These are phyloP conservation scores for Cyberlindnera xylosilytica DNA, from an alignment of 805 yeast species.

Conservation along the genomic window DNA sequence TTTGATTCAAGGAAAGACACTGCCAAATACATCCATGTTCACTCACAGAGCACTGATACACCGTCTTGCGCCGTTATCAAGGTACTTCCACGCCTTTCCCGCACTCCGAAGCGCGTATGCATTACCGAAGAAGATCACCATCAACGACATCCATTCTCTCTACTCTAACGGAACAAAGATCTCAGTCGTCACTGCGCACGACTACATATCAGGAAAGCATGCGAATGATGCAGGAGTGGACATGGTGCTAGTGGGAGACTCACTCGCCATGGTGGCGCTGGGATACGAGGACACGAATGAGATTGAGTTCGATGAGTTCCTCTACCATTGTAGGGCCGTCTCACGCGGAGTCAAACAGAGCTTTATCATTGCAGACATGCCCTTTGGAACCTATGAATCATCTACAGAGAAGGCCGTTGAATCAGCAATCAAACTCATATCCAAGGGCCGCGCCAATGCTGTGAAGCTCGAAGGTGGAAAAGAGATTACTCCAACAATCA, in stretches of 20 bases:
- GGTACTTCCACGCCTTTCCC: constrained; percentile 4
- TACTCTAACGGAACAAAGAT: constrained; percentile 37
- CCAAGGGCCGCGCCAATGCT: constrained; percentile 56
- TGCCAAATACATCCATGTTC: too few species aligned
- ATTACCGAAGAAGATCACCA: constrained; percentile 25
- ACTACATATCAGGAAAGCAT: constrained; percentile 68
- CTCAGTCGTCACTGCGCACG: constrained; percentile 79
- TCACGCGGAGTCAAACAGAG: constrained; percentile 64
- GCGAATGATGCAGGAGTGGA: constrained; percentile 70
- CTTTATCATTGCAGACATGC: constrained; percentile 78
- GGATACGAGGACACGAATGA: constrained; percentile 80
- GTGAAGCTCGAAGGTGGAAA: constrained; percentile 84
- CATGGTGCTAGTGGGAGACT: constrained; percentile 81
- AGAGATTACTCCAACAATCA: constrained; percentile 50
- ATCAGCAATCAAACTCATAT: constrained; percentile 53
- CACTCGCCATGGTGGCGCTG: constrained; percentile 85
- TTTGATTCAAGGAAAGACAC: too few species aligned
- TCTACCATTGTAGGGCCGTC: constrained; percentile 74
- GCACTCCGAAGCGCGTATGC: constrained; percentile 7
- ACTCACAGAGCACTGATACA: too few species aligned
- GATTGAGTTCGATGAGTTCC: constrained; percentile 73
- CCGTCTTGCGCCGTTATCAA: too few species aligned
- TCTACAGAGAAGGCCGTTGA: constrained; percentile 60
- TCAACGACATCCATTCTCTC: constrained; percentile 37
- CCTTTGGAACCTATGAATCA: constrained; percentile 82